Base-by-base conservation (phyloP, 2,329 filamentous ascomycete species). In the Dryadomyces quercivorus region DNA sequence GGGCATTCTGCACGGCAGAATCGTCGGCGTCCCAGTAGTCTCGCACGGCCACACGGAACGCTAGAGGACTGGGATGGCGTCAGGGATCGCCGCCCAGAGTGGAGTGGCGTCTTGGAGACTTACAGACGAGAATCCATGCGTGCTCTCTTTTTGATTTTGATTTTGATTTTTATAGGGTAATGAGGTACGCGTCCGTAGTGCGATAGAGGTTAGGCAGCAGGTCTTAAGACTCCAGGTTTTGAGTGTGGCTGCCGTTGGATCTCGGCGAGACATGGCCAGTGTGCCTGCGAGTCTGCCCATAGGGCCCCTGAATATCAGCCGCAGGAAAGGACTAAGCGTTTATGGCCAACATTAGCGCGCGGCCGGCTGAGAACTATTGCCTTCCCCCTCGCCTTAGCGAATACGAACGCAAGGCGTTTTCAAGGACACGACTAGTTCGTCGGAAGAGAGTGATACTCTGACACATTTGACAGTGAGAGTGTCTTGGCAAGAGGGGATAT, bases 31-130 rank as follows among this genome's bases (percentile, higher is more conserved):
- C 63, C 72, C 72, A 76, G 52, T 65, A 59, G 58, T 75, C 71
- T 31, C 72, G 71, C 59, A 76, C 64, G 45, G 65, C 66, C 57
- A 73, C 56, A 54, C 69, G 69, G 46, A 70, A 65, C 59, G 71
- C 72, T 52, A 75, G 64, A 0, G 73, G 71, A 49, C 72, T 75
- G 47, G 16, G 1, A 16, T 5, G 10, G 26, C 4, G 31, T 40
- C 16, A 49, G 47, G 8, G n/a, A n/a, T n/a, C n/a, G n/a, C n/a
- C n/a, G n/a, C n/a, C n/a, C n/a, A n/a, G n/a, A 18, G 15, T 31
- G 26, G 26, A 31, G 26, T 46, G 12, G 44, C 10, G 18, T 46
- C 7, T 26, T 31, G 4, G 4, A 5, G 12, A 13, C 20, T 46
- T 46, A 44, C 42, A 44, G 42, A 13, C 42, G 42, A 7, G 16